These are phyloP conservation scores for Perkinsus olseni DNA, from an alignment of 169 alveolate genomes.

Conservation along the genomic window DNA sequence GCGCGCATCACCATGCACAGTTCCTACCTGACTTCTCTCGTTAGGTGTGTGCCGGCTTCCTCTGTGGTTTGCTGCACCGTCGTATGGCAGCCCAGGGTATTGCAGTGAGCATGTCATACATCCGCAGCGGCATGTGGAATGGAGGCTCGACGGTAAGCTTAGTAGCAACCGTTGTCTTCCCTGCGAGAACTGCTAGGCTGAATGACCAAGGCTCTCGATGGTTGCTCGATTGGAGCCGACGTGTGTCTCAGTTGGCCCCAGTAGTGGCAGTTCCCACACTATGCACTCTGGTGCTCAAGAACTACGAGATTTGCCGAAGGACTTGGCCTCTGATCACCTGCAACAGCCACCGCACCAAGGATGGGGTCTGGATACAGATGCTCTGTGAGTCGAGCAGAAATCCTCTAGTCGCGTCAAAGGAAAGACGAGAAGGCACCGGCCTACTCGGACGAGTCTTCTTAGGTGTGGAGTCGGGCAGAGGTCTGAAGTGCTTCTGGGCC, in stretches of 20 bases:
- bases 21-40: background rate
- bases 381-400: background rate
- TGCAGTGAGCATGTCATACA: background rate
- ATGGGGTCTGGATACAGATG: background rate
- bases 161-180: background rate
- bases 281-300: background rate
- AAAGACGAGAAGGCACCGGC: too few species aligned
- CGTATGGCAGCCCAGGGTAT: background rate
- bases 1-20: too few species aligned
- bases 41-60: background rate
- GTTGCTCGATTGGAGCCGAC: too few species aligned
- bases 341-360: background rate
- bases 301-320: background rate
- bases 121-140: background rate
- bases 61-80: background rate
- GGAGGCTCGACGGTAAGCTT: background rate
- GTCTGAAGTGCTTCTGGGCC: background rate
- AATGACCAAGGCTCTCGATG: too few species aligned
- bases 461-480: background rate
- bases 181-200: too few species aligned
- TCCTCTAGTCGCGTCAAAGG: too few species aligned
- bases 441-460: background rate
- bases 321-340: background rate
- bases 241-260: background rate
- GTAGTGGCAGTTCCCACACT: background rate